phyloP scores from a whole-genome alignment of 148 eudicot genomes.

The Tetragonia tetragonoides region DNA sequence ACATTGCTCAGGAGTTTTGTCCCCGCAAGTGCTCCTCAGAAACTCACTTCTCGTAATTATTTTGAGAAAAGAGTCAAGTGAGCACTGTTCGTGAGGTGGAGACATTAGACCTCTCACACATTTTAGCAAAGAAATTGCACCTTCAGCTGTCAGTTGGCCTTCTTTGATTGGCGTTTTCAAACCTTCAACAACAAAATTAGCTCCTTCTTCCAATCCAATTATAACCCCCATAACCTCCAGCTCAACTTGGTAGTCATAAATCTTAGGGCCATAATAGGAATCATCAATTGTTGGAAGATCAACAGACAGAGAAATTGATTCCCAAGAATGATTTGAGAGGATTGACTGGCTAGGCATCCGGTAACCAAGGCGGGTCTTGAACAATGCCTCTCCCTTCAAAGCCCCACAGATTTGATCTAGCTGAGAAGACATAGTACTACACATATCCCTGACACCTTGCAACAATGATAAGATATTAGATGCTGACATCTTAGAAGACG shows the following conservation, averaged over 20 bases:
- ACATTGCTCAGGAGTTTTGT: slow-evolving; percentile 7
- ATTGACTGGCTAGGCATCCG: slow-evolving; percentile 4
- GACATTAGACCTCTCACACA: background rate
- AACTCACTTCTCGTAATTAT: slow-evolving; percentile 9
- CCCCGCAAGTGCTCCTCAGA: slow-evolving; percentile 10
- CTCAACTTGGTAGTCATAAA: slow-evolving; percentile 8
- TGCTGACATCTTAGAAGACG: background rate
- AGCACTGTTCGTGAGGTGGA: background rate
- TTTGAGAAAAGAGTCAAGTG: background rate
- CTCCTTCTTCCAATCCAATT: slow-evolving; percentile 11
- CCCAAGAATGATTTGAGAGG: slow-evolving; percentile 19
- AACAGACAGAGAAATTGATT: slow-evolving; percentile 22
- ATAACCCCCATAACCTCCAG: slow-evolving; percentile 13
- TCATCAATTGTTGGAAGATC: slow-evolving; percentile 32
- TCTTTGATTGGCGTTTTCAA: slow-evolving; percentile 10
- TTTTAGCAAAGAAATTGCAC: slow-evolving; percentile 7
- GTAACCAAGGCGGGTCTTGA: slow-evolving; percentile 19
- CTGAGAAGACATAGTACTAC: background rate
- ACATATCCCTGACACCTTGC: background rate
- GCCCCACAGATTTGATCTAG: background rate
- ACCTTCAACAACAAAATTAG: slow-evolving; percentile 4
- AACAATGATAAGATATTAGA: background rate
- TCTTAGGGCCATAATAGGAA: slow-evolving; percentile 25
- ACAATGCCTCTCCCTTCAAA: background rate
- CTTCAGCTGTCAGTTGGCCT: slow-evolving; percentile 2